Conservation (phyloP, 2,329 filamentous ascomycete genomes). For the Bertia moriformis region DNA sequence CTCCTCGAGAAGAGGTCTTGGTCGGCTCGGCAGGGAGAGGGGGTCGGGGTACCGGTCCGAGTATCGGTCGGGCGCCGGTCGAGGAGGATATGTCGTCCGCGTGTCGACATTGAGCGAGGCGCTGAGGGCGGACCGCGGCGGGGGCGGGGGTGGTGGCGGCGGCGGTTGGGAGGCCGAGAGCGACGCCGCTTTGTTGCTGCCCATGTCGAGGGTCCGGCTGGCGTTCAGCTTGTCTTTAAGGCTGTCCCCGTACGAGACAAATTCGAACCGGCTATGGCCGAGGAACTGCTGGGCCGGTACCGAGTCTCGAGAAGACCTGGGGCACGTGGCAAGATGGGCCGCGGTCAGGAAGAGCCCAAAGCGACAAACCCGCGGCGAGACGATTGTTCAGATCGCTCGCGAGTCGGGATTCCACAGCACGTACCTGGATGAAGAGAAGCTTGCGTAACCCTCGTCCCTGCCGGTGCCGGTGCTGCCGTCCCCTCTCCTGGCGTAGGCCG, state of each 20-base stretch:
- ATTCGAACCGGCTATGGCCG: background rate
- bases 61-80: conserved; percentile 18
- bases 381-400: background rate
- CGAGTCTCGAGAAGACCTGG: background rate
- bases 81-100: no score
- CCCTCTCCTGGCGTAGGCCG: background rate
- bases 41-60: no score
- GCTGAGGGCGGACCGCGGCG: background rate
- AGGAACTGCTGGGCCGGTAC: background rate
- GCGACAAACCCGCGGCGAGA: background rate
- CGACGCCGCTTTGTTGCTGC: no score
- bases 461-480: no score
- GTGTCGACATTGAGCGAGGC: background rate
- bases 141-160: no score
- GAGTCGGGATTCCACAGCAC: background rate
- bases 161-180: no score
- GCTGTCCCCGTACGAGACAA: background rate
- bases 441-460: background rate
- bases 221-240: background rate
- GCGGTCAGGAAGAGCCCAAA: no score
- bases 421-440: background rate
- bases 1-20: background rate
- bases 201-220: background rate
- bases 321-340: background rate
- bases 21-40: conserved; percentile 17